phyloP scores from a whole-genome alignment of 2,329 filamentous ascomycete genomes.

The Fusarium palustre region DNA sequence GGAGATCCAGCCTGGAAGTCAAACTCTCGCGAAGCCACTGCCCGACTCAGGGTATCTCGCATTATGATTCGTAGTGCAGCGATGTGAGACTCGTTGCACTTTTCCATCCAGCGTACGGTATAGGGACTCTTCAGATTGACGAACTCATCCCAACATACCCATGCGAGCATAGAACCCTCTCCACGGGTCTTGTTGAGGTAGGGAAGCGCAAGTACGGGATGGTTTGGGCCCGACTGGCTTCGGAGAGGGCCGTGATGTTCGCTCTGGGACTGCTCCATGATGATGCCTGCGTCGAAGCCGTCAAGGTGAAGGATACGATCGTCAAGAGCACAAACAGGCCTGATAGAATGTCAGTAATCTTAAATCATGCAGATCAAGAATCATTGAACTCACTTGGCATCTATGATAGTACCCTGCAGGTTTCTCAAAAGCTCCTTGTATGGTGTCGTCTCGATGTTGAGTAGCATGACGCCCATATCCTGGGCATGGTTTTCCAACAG shows the following conservation, averaged over 20 bases:
- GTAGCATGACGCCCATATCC: conserved; percentile 21
- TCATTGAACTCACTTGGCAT: neutral
- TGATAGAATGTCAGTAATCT: neutral
- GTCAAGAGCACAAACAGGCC: conserved; percentile 2
- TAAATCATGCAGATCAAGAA: accelerated
- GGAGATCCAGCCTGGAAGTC: neutral
- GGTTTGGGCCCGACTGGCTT: conserved; percentile 2
- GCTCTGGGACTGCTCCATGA: conserved; percentile 23
- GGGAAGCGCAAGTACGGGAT: conserved; percentile 12
- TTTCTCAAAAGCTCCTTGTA: conserved; percentile 9
- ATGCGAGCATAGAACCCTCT: conserved; percentile 12
- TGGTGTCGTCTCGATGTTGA: conserved; percentile 18
- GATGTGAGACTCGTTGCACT: conserved; percentile 23
- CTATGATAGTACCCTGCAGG: neutral
- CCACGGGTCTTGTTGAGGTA: conserved; percentile 19
- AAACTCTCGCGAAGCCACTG: neutral
- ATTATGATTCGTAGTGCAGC: conserved; percentile 16
- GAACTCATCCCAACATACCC: conserved; percentile 29
- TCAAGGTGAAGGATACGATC: conserved; percentile 13
- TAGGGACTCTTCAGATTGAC: conserved; percentile 25
- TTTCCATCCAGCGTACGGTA: conserved; percentile 22
- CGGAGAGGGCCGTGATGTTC: conserved; percentile 5
- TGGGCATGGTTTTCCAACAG: conserved; percentile 13
- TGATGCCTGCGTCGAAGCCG: conserved; percentile 21
- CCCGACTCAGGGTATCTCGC: conserved; percentile 13